Base-by-base conservation (phyloP, 768 basidiomycete genomes). In the Boletus insuetus region DNA sequence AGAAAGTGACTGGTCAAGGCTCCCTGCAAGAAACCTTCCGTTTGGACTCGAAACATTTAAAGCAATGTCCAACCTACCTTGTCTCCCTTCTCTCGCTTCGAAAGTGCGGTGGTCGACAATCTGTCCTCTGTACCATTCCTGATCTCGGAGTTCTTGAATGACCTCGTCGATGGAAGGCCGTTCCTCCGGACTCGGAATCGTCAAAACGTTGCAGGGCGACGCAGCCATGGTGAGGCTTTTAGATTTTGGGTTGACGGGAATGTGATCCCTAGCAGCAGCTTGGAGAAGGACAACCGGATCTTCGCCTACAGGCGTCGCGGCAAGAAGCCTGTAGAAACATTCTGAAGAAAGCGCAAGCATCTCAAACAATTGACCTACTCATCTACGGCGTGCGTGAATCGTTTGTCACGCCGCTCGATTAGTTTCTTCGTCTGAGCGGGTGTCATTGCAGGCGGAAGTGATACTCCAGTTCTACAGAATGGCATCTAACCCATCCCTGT, bases 101-200 rank as follows among this genome's bases (percentile, higher is more conserved):
- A 85, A 74, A 0, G 77, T 81, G 44, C 81, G 77, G 37, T 79
- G 76, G 53, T 82, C 74, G 6, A 77, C 75, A 31, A 95, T 87
- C 70, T 94, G 90, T 19, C 79, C 79, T 47, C 74, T 73, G 67
- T 89, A 94, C 84, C 87, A 88, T 0, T 76, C 72, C 54, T 85
- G 79, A 31, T 73, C 70, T 50, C 70, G 69, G 6, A 93, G 64
- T 49, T 90, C 85, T 11, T 73, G 69, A 46, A 94, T 73, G 29
- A 93, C 71, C 6, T 73, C 69, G 13, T 77, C 71, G 7, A 94
- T 82, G 1, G 85, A 73, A 26, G 79, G 82, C 17, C 92, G 79
- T 26, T 81, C 71, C 24, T 77, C 72, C 3, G 80, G 66, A n/a
- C 69, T 69, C 14, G 79, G 80, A 49, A 78, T 60, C 10, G 49